Conservation (phyloP, 192 early-diverging fungal species). For the Podila verticillata region DNA sequence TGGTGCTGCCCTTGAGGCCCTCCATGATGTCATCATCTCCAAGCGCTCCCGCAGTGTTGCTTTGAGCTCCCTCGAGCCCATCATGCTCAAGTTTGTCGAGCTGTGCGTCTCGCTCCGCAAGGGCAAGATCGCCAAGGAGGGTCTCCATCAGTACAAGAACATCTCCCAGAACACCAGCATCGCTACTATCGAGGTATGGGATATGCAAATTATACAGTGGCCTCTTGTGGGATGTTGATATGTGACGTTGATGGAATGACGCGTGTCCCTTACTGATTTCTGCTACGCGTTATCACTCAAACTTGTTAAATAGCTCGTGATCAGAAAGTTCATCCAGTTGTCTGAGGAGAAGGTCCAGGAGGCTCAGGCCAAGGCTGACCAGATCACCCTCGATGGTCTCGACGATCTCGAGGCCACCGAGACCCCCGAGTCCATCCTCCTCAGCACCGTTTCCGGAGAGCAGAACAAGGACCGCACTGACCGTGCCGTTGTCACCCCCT, state of each 20-base stretch:
- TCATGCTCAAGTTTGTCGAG: constrained; percentile 93
- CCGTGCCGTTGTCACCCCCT: constrained; percentile 97
- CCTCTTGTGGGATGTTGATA: background rate
- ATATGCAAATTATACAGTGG: background rate
- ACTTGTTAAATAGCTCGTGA: constrained; percentile 67
- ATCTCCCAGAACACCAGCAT: constrained; percentile 96
- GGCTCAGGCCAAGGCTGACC: constrained; percentile 92
- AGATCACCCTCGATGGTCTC: constrained; percentile 82
- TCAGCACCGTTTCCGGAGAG: constrained; percentile 94
- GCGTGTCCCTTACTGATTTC: background rate
- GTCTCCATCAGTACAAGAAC: constrained; percentile 97
- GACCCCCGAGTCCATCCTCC: constrained; percentile 96
- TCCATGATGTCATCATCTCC: constrained; percentile 93
- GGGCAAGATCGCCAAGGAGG: constrained; percentile 95
- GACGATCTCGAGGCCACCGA: constrained; percentile 97
- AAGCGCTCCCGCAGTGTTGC: constrained; percentile 88
- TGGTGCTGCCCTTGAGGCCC: constrained; percentile 82
- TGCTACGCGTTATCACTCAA: no score
- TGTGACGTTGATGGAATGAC: background rate
- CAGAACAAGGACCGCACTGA: constrained; percentile 96
- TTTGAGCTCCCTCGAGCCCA: constrained; percentile 87
- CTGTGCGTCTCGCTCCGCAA: constrained; percentile 88
- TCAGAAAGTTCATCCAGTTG: constrained; percentile 86
- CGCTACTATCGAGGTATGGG: constrained; percentile 80
- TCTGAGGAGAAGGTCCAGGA: constrained; percentile 88